A percentile compares a stretch with the other conserved stretches of the same genome.
These are phyloP conservation scores for Achaetomium macrosporum DNA, from an alignment of 2,329 filamentous ascomycete genomes.

Conservation along the genomic window DNA sequence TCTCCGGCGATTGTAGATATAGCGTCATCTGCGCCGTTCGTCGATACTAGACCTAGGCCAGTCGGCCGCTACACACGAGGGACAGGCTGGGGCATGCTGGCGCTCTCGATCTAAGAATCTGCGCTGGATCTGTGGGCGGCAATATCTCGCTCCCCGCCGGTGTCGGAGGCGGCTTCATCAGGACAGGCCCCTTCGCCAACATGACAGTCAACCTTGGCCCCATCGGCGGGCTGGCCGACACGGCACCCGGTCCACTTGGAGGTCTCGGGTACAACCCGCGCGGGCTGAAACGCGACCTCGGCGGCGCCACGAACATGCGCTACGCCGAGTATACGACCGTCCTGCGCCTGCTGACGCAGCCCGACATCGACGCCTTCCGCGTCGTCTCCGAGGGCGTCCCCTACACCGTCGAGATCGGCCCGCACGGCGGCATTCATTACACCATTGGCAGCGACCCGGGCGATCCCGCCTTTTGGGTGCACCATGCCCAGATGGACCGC, in stretches of 20 bases:
- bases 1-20: too few species aligned
- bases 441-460: slow-evolving; percentile 32
- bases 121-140: too few species aligned
- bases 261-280: slow-evolving; percentile 18
- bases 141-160: slow-evolving; percentile 37
- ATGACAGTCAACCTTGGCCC: slow-evolving; percentile 38
- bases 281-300: slow-evolving; percentile 16
- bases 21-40: too few species aligned
- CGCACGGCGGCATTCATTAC: slow-evolving; percentile 28
- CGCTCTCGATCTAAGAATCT: too few species aligned
- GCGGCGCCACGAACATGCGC: slow-evolving; percentile 24
- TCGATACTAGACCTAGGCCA: too few species aligned
- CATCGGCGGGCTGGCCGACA: slow-evolving; percentile 21
- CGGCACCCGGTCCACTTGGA: slow-evolving; percentile 17
- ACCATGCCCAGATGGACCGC: slow-evolving; percentile 19
- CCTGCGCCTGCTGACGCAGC: slow-evolving; percentile 16
- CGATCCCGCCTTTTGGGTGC: slow-evolving; percentile 19
- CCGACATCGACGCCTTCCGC: slow-evolving; percentile 14
- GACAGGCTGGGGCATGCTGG: too few species aligned
- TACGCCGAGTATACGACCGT: slow-evolving; percentile 25
- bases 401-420: slow-evolving; percentile 23
- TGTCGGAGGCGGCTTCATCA: slow-evolving; percentile 51
- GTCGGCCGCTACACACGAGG: too few species aligned
- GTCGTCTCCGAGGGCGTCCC: slow-evolving; percentile 17
- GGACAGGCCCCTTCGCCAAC: slow-evolving; percentile 28